Percentiles rank a stretch among this genome's conserved stretches.
Evolutionary conservation across 1,284 basidiomycete genomes (phyloP).

Genomic region (Sphagnurus paluster): DNA sequence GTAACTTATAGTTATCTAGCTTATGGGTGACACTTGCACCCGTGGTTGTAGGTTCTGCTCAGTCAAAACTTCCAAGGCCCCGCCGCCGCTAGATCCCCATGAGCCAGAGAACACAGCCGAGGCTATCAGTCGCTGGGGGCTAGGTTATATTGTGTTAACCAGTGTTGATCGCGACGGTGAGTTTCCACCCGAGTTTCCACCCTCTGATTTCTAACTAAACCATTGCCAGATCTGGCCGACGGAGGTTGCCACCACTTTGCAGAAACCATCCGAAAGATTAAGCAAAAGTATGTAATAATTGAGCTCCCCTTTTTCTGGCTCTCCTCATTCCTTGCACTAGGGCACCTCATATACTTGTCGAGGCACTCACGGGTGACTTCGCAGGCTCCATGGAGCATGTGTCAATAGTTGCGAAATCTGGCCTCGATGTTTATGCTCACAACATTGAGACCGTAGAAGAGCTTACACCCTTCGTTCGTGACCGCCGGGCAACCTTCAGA

Average conservation of each 20-base stretch:
- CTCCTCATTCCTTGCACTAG: constrained; percentile 36
- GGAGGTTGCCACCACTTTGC: constrained; percentile 95
- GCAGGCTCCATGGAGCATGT: constrained; percentile 77
- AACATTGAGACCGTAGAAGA: constrained; percentile 96
- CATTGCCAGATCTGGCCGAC: constrained; percentile 85
- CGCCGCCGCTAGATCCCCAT: constrained; percentile 91
- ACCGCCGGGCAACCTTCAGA: constrained; percentile 91
- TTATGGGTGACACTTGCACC: constrained; percentile 99
- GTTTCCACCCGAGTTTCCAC: constrained; percentile 20
- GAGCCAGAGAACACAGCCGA: constrained; percentile 99
- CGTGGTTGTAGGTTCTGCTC: constrained; percentile 98
- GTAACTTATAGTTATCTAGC: constrained; percentile 41
- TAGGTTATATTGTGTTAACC: constrained; percentile 98
- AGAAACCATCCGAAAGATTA: constrained; percentile 92
- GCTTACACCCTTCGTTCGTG: constrained; percentile 93
- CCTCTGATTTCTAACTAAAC: constrained; percentile 6
- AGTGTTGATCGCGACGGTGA: constrained; percentile 95
- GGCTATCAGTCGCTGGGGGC: constrained; percentile 96
- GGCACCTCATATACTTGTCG: constrained; percentile 93
- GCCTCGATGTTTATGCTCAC: constrained; percentile 97
- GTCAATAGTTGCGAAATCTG: constrained; percentile 84
- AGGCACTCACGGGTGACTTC: constrained; percentile 97
- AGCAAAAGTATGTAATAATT: constrained; percentile 72
- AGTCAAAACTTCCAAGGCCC: constrained; percentile 90
- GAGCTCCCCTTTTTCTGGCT: not conserved